Base-by-base conservation (phyloP, 2,329 filamentous ascomycete genomes). In the Aspergillus felis region DNA sequence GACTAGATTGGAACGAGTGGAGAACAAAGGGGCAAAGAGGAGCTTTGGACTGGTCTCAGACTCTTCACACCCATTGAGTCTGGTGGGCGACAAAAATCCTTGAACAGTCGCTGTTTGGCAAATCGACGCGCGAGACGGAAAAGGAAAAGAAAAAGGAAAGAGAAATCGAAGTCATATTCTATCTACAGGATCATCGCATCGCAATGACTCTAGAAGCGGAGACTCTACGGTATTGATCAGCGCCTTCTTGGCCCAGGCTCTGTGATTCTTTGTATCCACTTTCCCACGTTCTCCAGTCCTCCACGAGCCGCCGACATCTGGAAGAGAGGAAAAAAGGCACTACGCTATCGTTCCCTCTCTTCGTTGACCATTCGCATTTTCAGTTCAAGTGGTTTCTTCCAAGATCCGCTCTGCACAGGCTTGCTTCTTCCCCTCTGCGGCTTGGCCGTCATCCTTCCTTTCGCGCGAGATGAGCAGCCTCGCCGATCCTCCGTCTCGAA, bases 401-500 rank as follows among this genome's bases (percentile, higher is more conserved):
- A 10, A 46, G 12, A 41, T 46, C 53, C 51, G 32, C 48, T 53
- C 51, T 58, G 55, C 49, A 53, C 50, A 58, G 52, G 46, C 49
- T 50, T 57, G 32, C 32, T 35, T 46, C 50, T 56, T 53, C 57
- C 51, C 48, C 50, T 58, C 53, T 59, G 59, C 57, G 57, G 55
- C 46, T 54, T 57, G 60, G 60, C 62, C 58, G 57, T 53, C 44
- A 32, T 51, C 52, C 56, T 56, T 51, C 56, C 32, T 53, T 58
- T 32, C 63, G 65, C 68, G 59, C 68, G 64, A 66, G 53, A 77
- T 77, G 75, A 76, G 69, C 64, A 64, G 74, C 64, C 66, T 77
- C 58, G 73, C 73, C 61, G 75, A 77, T 62, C 68, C 69, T 51
- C 74, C 73, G 44, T 65, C 73, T 44, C 75, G 78, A 67, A 80